A percentile compares a stretch with the other conserved stretches of the same genome.
Evolutionary conservation across 1,139 yeast genomes (phyloP).

Genomic region (Blastobotrys arbuscula): DNA sequence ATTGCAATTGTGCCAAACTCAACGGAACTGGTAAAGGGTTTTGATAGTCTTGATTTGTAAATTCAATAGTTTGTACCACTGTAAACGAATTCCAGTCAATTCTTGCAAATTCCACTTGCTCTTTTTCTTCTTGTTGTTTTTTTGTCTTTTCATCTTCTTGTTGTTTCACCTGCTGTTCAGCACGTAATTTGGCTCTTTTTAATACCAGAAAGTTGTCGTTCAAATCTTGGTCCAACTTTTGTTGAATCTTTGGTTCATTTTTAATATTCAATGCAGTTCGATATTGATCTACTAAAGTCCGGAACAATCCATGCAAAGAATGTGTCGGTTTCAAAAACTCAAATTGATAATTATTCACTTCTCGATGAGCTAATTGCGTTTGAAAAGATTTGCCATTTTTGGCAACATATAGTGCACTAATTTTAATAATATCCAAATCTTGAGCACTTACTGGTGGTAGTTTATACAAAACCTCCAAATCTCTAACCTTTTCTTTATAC

Average conservation of each 20-base stretch:
- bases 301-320: constrained; percentile 53
- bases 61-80: constrained; percentile 62
- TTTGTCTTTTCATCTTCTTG: constrained; percentile 32
- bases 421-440: constrained; percentile 65
- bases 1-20: constrained; percentile 53
- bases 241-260: constrained; percentile 18
- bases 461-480: constrained; percentile 44
- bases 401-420: constrained; percentile 66
- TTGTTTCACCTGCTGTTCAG: constrained; percentile 46
- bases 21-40: constrained; percentile 59
- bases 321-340: constrained; percentile 61
- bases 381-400: constrained; percentile 48
- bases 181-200: constrained; percentile 49
- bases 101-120: constrained; percentile 56
- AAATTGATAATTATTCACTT: constrained; percentile 50
- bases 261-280: constrained; percentile 34
- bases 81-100: constrained; percentile 86
- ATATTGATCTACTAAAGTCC: constrained; percentile 53
- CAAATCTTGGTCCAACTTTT: constrained; percentile 23
- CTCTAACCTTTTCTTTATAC: constrained; percentile 26
- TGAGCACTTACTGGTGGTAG: constrained; percentile 54
- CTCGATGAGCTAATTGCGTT: constrained; percentile 38
- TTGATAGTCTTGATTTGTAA: constrained; percentile 60
- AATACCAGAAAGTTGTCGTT: constrained; percentile 38
- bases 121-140: constrained; percentile 35